Evolutionary conservation across 495 filamentous ascomycete genomes (phyloP), one percentile per base, ranked within the genome.

Genomic region (Lasiosphaeris hirsuta): DNA sequence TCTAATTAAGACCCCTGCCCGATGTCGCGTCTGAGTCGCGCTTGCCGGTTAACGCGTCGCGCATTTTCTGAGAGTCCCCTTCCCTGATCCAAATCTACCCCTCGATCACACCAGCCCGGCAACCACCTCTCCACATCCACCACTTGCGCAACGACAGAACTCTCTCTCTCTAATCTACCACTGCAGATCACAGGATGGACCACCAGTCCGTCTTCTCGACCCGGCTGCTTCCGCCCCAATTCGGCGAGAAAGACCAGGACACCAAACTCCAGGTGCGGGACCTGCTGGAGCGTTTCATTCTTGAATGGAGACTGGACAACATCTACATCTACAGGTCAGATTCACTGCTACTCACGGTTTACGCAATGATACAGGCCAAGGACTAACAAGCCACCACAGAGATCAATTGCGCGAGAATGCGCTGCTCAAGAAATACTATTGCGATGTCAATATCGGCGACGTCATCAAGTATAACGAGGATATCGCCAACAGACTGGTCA

Each of bases 361-460:
- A 11, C 23, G 13, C 18, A 10, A 17, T 14, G 15, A 7, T 19
- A 19, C 35, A 7, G 15, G n/a, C 7, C 19, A 52, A 30, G 23
- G 23, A 48, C 60, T 74, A 48, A 70, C 61, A n/a, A 7, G 34
- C 47, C 4, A 39, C 5, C 51, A 33, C 63, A 96, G 95, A 77
- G 95, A 99, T 66, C 94, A 96, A 76, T 81, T 99, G 56, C 85
- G 92, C 59, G 92, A 97, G 66, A 97, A 99, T 76, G 92, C 92
- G 34, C 81, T 99, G 0, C 84, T 96, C 10, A 96, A 96, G 69
- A 89, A 93, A 65, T 97, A 92, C 73, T 96, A 87, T 75, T 97
- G 94, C 75, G 94, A 99, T 72, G 86, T 99, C 61, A 93, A 99
- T 71, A 90, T 99, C 62, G 89, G 89, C 37, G 95, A 99, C 70